Conservation (phyloP, 2,329 filamentous ascomycete genomes). For the Zalaria sp. region DNA sequence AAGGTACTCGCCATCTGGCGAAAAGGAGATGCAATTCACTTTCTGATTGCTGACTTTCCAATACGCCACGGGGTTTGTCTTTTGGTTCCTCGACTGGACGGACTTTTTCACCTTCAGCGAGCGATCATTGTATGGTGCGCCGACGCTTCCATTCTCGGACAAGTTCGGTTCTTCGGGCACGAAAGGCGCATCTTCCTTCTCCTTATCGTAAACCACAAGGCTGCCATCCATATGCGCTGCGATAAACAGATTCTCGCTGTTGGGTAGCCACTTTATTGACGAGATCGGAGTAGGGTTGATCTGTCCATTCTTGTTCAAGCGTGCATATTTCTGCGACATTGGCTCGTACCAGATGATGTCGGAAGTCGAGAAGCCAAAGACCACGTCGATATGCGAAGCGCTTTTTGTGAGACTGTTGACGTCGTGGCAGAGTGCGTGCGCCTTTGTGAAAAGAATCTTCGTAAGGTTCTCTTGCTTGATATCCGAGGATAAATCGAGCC, state of each 20-base stretch:
- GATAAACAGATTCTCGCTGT: constrained; percentile 84
- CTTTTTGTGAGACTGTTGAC: constrained; percentile 75
- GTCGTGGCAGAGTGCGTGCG: constrained; percentile 88
- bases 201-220: constrained; percentile 90
- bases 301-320: constrained; percentile 86
- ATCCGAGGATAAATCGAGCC: constrained; percentile 74
- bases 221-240: constrained; percentile 86
- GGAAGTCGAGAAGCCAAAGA: constrained; percentile 91
- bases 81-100: constrained; percentile 86
- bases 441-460: constrained; percentile 94
- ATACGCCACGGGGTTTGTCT: constrained; percentile 76
- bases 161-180: constrained; percentile 45
- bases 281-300: constrained; percentile 79
- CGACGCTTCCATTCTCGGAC: constrained; percentile 15
- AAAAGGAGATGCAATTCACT: constrained; percentile 85
- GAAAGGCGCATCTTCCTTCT: constrained; percentile 79
- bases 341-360: constrained; percentile 99
- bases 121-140: constrained; percentile 13
- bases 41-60: constrained; percentile 89
- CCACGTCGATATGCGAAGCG: constrained; percentile 67
- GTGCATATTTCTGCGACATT: constrained; percentile 86
- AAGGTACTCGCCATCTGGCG: constrained; percentile 72
- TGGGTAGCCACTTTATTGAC: constrained; percentile 84
- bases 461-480: constrained; percentile 71
- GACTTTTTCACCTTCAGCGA: constrained; percentile 71